Evolutionary conservation across 1,284 basidiomycete species (phyloP), one percentile per base, ranked within the genome.

Genomic region (Cryptococcus neoformans): DNA sequence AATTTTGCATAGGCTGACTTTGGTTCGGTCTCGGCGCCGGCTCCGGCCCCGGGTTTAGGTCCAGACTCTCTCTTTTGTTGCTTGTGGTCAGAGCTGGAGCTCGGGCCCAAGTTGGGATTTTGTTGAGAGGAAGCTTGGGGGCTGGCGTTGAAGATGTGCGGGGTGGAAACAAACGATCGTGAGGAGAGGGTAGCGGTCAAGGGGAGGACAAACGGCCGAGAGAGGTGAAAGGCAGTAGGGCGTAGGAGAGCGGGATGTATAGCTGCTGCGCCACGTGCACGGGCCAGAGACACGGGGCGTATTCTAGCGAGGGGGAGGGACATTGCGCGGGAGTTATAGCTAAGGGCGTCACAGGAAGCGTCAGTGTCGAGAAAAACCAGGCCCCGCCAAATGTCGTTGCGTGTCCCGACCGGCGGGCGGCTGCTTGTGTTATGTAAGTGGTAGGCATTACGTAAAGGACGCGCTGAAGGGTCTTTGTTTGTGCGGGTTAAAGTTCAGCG

Each of bases 1-100:
- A 96, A 82, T 14, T 87, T 84, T 41, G 63, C 57, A 53, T 71
- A 69, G 28, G 70, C 68, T 2, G 67, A 64, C 45, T 59, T 55
- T 28, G 62, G 55, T 54, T 55, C 62, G 34, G 54, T 40, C 21
- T 21, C 21, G 21, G 21, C 75, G 89, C 83, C 2, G 87, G 84
- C 55, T 89, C 78, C 14, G 58, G 42, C 10, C 35, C 36, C 41
- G 51, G 21, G 28, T 52, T 34, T n/a, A 28, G 0, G 84, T 53
- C 41, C 21, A 21, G 21, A 21, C 21, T 51, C 38, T 14, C 38
- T 28, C 2, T 34, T 28, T 14, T 34, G 35, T 36, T 9, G 44
- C 28, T 45, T 45, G 16, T n/a, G 44, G n/a, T 45, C 40, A 7
- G 46, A n/a, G 28, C 34, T 48, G 46, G 46, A n/a, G 14, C 28